Evolutionary conservation across 2,329 filamentous ascomycete species (phyloP).

Genomic region (Blastomyces silverae): DNA sequence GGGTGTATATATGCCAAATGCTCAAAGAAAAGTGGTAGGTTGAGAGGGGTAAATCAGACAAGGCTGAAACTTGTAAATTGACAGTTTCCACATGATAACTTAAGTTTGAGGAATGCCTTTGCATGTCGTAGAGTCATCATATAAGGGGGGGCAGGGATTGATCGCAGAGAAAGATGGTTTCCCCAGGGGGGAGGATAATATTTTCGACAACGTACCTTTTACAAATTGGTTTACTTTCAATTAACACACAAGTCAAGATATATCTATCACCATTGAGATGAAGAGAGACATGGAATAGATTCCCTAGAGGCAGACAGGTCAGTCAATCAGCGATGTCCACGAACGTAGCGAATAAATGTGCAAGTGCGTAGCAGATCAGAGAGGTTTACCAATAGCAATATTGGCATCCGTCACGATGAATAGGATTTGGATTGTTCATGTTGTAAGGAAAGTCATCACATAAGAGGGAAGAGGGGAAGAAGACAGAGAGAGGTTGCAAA

Average conservation of each 20-base stretch:
- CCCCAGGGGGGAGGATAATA: background rate
- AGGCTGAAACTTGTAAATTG: slow-evolving; percentile 60
- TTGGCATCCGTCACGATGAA: slow-evolving; percentile 46
- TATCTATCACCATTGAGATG: slow-evolving; percentile 8
- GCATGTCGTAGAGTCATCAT: slow-evolving; percentile 59
- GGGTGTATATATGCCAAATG: slow-evolving; percentile 18
- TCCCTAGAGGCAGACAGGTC: slow-evolving; percentile 11
- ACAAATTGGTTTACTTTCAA: slow-evolving; percentile 15
- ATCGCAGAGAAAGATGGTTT: slow-evolving; percentile 17
- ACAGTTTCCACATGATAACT: slow-evolving; percentile 59
- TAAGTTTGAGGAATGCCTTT: slow-evolving; percentile 64
- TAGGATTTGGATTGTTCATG: slow-evolving; percentile 55
- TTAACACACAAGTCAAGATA: background rate
- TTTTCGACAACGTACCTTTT: slow-evolving; percentile 40
- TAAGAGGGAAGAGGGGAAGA: background rate
- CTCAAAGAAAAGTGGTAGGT: slow-evolving; percentile 16
- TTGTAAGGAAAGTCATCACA: slow-evolving; percentile 40
- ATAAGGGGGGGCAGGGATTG: slow-evolving; percentile 20
- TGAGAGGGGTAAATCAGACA: slow-evolving; percentile 50
- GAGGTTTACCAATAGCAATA: slow-evolving; percentile 49
- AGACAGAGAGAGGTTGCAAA: background rate
- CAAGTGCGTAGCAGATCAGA: slow-evolving; percentile 38
- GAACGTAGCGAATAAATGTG: slow-evolving; percentile 14
- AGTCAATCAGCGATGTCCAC: slow-evolving; percentile 14
- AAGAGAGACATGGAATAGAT: background rate